phyloP scores from a whole-genome alignment of 2,329 filamentous ascomycete genomes.

The Colletotrichum kahawae region DNA sequence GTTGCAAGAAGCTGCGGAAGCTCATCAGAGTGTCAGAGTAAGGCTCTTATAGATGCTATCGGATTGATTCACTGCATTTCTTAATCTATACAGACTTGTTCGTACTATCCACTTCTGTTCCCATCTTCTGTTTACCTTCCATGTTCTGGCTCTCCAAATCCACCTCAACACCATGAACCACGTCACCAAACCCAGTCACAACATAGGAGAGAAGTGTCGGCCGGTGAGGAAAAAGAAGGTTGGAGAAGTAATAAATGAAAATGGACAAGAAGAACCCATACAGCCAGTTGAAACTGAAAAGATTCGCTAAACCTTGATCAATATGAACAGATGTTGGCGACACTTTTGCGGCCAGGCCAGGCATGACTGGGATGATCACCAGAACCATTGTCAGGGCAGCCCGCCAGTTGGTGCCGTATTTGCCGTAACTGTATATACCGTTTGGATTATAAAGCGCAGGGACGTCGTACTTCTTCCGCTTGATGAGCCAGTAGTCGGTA shows the following conservation, averaged over 20 bases:
- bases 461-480: conserved; percentile 25
- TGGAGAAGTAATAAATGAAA: neutral
- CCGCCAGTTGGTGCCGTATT: conserved; percentile 27
- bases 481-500: conserved; percentile 44
- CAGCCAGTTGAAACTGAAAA: conserved; percentile 34
- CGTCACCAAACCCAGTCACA: neutral
- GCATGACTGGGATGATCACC: conserved; percentile 29
- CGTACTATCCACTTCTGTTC: neutral
- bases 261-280: conserved; percentile 29
- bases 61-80: neutral
- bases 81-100: neutral
- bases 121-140: neutral
- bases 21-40: neutral
- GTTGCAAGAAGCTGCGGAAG: neutral
- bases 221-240: neutral
- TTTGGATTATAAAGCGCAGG: neutral
- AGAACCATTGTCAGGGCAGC: conserved; percentile 31
- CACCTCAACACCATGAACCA: neutral
- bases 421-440: neutral
- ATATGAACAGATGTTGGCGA: conserved; percentile 27
- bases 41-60: neutral
- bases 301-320: conserved; percentile 26
- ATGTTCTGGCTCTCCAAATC: neutral
- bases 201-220: neutral
- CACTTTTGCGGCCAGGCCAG: conserved; percentile 27